Evolutionary conservation across 495 filamentous ascomycete species (phyloP).

Genomic region (Podospora comata): DNA sequence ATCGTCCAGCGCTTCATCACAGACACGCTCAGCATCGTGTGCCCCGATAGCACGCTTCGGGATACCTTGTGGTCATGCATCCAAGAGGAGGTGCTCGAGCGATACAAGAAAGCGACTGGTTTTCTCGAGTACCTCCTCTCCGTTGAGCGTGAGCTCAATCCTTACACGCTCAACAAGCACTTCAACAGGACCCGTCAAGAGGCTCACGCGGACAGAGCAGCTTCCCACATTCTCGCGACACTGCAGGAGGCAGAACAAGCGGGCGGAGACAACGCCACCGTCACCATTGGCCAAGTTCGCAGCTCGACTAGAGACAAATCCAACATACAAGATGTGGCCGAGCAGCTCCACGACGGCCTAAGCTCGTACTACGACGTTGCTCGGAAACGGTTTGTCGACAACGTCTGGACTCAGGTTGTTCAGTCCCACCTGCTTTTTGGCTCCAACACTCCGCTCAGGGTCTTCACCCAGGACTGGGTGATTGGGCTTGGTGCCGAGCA

Average conservation of each 20-base stretch:
- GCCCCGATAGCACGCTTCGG: conserved; percentile 35
- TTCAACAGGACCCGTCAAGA: conserved; percentile 52
- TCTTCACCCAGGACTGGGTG: conserved; percentile 37
- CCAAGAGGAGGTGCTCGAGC: conserved; percentile 39
- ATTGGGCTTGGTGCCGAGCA: conserved; percentile 30
- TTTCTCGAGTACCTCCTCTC: conserved; percentile 46
- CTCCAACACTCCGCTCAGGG: conserved; percentile 31
- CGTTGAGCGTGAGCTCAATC: conserved; percentile 46
- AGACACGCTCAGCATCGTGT: conserved; percentile 29
- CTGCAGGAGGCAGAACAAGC: conserved; percentile 9
- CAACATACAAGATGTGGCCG: conserved; percentile 46
- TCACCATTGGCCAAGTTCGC: conserved; percentile 21
- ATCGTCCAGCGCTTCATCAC: conserved; percentile 52
- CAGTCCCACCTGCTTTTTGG: conserved; percentile 36
- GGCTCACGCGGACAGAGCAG: conserved; percentile 29
- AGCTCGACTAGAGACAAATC: conserved; percentile 34
- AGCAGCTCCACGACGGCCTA: conserved; percentile 58
- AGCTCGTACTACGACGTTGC: conserved; percentile 60
- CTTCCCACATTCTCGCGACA: conserved; percentile 3
- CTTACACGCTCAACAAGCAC: conserved; percentile 53
- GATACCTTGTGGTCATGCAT: conserved; percentile 38
- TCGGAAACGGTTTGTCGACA: conserved; percentile 56
- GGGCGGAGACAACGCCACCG: neutral
- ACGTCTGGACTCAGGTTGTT: conserved; percentile 42
- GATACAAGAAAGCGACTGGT: conserved; percentile 43